A percentile compares a stretch with the other conserved stretches of the same genome.
phyloP scores from a whole-genome alignment of 108 stramenopile species.

The Craspedostauros australis region DNA sequence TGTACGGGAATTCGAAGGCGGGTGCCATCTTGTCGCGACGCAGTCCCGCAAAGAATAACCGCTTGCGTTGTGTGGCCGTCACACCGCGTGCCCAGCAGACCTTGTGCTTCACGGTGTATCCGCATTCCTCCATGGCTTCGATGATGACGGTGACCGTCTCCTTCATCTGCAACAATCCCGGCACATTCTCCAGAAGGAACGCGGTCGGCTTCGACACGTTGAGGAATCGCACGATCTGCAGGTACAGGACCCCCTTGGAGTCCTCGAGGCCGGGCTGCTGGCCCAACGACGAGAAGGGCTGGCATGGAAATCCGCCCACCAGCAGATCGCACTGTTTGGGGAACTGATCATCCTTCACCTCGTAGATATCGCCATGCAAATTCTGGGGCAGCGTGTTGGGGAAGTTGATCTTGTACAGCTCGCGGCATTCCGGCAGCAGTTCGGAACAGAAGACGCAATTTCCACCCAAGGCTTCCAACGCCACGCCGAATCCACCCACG shows the following conservation, averaged over 20 bases:
- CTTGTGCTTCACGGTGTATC: conserved; percentile 56
- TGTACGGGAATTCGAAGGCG: conserved; percentile 55
- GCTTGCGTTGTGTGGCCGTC: conserved; percentile 55
- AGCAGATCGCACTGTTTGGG: conserved; percentile 32
- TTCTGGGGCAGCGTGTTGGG: not conserved
- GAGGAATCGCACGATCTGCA: conserved; percentile 66
- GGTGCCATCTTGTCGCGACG: conserved; percentile 20
- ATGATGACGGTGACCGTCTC: conserved; percentile 42
- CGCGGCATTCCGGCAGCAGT: conserved; percentile 44
- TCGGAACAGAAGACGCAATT: conserved; percentile 70
- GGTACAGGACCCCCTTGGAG: conserved; percentile 55
- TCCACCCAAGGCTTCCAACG: conserved; percentile 71
- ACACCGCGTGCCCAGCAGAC: conserved; percentile 63
- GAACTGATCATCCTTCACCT: conserved; percentile 27
- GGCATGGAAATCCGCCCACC: conserved; percentile 79
- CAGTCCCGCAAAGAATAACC: conserved; percentile 68
- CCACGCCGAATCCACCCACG: conserved; percentile 82
- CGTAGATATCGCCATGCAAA: conserved; percentile 52
- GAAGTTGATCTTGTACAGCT: conserved; percentile 57
- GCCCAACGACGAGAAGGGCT: conserved; percentile 63
- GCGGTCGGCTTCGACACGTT: conserved; percentile 48
- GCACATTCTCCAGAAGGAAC: conserved; percentile 81
- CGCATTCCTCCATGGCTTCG: conserved; percentile 44
- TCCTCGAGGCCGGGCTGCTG: conserved; percentile 63
- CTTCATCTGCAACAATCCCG: conserved; percentile 52